Evolutionary conservation across 2,329 filamentous ascomycete species (phyloP), one percentile per base, ranked within the genome.

Genomic region (Fusarium continuum): DNA sequence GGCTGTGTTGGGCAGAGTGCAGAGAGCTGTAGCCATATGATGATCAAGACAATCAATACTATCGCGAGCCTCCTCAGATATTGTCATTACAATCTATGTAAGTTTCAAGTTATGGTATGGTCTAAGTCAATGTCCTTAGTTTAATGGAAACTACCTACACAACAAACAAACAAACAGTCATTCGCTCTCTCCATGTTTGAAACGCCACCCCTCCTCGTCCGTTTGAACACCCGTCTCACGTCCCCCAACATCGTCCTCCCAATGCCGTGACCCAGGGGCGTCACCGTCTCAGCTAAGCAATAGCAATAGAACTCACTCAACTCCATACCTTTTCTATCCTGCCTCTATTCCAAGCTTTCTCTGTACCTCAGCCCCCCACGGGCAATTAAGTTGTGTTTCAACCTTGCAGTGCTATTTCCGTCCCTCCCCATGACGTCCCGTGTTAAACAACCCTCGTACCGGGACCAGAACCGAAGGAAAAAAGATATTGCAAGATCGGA

Each of bases 141-240:
- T n/a, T n/a, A 8, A 5, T 7, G 17, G 14, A 8, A 29, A 23
- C n/a, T n/a, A n/a, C n/a, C n/a, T n/a, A 16, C 8, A 38, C 26
- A 20, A 3, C 10, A 31, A 32, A 28, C 53, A 16, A 36, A 32
- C 7, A 13, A 22, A 7, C 8, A 20, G 1, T n/a, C 10, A 20
- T n/a, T n/a, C 36, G 23, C 36, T 45, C 25, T 11, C 4, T 53
- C 22, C 26, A 23, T 40, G 31, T 22, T 26, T 36, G 29, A 41
- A 36, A 65, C 34, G 4, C 32, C 9, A n/a, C 50, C 47, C 28
- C 49, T 52, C 23, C 25, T 53, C 55, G 23, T 62, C 54, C 55
- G 65, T 71, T 69, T 67, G 55, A 36, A 47, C 48, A 51, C 49
- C 36, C 45, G 63, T 71, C 66, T 31, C 57, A 71, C 71, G 64